Evolutionary conservation across 345 rosid genomes (phyloP).

Genomic region (Excoecaria agallocha): DNA sequence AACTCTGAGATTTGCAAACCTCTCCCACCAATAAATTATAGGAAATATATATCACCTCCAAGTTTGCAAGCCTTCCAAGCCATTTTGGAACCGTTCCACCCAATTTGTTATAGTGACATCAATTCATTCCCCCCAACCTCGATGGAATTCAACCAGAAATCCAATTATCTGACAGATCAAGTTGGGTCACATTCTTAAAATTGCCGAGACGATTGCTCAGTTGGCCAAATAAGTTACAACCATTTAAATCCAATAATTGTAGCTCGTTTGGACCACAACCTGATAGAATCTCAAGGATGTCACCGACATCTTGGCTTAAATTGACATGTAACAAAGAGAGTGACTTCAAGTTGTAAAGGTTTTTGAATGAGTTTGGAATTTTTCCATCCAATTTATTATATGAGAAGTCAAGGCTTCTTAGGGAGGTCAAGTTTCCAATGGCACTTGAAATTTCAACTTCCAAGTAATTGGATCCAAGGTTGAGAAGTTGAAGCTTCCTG

Average conservation of each 20-base stretch:
- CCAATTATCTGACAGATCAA: constrained; percentile 6
- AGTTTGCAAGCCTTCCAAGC: not conserved
- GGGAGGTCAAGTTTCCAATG: too few relatives aligned
- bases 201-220: constrained; percentile 4
- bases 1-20: not conserved
- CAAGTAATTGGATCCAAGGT: too few relatives aligned
- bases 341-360: too few relatives aligned
- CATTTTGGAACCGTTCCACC: not conserved
- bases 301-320: too few relatives aligned
- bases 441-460: too few relatives aligned
- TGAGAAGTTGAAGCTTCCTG: too few relatives aligned
- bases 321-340: too few relatives aligned
- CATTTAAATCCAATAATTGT: not conserved
- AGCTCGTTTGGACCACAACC: not conserved
- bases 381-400: too few relatives aligned
- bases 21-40: constrained; percentile 19
- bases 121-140: not conserved
- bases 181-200: constrained; percentile 6
- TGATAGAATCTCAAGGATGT: too few relatives aligned
- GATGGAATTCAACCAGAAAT: constrained; percentile 25
- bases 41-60: constrained; percentile 5
- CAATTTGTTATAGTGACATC: not conserved
- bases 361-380: too few relatives aligned
- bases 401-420: constrained; percentile 8
- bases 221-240: constrained; percentile 9